Conservation (phyloP, 2,329 filamentous ascomycete species). For the Microcyclosporella mali region DNA sequence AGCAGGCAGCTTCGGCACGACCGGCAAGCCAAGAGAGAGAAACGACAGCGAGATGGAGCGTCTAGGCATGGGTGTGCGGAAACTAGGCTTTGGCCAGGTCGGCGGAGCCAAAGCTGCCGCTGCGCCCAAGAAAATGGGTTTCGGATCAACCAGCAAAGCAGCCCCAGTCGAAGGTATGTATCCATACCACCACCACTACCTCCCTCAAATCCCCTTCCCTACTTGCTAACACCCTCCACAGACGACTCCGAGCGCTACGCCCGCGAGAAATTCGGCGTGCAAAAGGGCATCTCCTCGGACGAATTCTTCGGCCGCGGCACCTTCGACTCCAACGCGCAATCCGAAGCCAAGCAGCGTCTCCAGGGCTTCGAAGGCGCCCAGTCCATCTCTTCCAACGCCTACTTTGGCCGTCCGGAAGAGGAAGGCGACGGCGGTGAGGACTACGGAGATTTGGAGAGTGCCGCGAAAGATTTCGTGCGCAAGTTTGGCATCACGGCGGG, state of each 20-base stretch:
- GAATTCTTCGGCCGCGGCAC: constrained; percentile 93
- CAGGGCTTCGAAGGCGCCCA: constrained; percentile 90
- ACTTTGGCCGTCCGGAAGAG: constrained; percentile 84
- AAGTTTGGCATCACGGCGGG: constrained; percentile 93
- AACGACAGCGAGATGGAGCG: constrained; percentile 75
- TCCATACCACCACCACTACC: constrained; percentile 5
- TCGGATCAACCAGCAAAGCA: constrained; percentile 64
- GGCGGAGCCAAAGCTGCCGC: constrained; percentile 50
- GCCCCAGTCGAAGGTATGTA: constrained; percentile 59
- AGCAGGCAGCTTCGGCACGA: constrained; percentile 56
- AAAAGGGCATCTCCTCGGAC: constrained; percentile 96
- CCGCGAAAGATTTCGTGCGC: constrained; percentile 91
- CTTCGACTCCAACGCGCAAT: constrained; percentile 72
- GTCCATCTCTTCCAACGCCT: constrained; percentile 91
- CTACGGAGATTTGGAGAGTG: constrained; percentile 86
- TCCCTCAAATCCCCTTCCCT: background rate
- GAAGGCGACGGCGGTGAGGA: constrained; percentile 57
- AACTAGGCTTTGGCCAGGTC: constrained; percentile 83
- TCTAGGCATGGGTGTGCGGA: constrained; percentile 78
- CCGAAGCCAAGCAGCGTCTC: constrained; percentile 80
- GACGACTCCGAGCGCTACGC: constrained; percentile 77
- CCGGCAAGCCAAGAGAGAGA: constrained; percentile 45
- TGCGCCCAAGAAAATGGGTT: constrained; percentile 63
- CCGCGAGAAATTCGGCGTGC: constrained; percentile 77
- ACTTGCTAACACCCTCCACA: constrained; percentile 18